Conservation (phyloP, 2,329 filamentous ascomycete genomes). For the Onygenales sp. region DNA sequence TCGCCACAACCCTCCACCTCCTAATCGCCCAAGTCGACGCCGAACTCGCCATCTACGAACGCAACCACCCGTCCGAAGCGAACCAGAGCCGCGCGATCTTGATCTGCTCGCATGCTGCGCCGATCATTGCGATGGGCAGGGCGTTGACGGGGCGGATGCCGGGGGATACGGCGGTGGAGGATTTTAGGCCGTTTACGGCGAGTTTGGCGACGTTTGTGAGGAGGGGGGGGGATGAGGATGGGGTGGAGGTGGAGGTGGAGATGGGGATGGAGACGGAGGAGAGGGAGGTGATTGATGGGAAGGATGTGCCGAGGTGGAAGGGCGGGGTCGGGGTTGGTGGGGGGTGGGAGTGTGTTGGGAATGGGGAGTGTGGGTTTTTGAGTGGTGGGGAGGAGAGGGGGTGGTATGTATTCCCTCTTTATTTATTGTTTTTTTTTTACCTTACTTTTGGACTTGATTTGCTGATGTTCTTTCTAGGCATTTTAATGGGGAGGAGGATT, state of each 20-base stretch:
- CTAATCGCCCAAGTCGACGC: constrained; percentile 65
- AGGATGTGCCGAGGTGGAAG: constrained; percentile 41
- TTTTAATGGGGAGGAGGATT: constrained; percentile 38
- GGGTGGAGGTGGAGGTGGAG: constrained; percentile 6
- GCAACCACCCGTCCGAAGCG: constrained; percentile 50
- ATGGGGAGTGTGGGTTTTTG: constrained; percentile 80
- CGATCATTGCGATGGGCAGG: constrained; percentile 76
- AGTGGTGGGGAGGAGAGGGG: constrained; percentile 73
- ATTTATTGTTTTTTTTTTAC: constrained; percentile 15
- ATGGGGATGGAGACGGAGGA: constrained; percentile 8
- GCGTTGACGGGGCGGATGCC: constrained; percentile 72
- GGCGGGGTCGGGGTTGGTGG: constrained; percentile 56
- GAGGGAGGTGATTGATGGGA: constrained; percentile 6
- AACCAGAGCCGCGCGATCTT: constrained; percentile 50
- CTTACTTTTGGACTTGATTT: constrained; percentile 6
- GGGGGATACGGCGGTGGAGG: constrained; percentile 58
- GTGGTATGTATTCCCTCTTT: constrained; percentile 51
- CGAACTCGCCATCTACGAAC: constrained; percentile 32
- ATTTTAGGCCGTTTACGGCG: constrained; percentile 80
- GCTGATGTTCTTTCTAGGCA: constrained; percentile 24
- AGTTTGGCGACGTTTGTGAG: constrained; percentile 61
- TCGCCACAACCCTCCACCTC: constrained; percentile 58
- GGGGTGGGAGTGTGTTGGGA: constrained; percentile 68
- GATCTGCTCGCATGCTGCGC: constrained; percentile 82
- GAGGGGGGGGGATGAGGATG: constrained; percentile 22